Base-by-base conservation (phyloP, 768 basidiomycete species). In the Lentinula sp. region DNA sequence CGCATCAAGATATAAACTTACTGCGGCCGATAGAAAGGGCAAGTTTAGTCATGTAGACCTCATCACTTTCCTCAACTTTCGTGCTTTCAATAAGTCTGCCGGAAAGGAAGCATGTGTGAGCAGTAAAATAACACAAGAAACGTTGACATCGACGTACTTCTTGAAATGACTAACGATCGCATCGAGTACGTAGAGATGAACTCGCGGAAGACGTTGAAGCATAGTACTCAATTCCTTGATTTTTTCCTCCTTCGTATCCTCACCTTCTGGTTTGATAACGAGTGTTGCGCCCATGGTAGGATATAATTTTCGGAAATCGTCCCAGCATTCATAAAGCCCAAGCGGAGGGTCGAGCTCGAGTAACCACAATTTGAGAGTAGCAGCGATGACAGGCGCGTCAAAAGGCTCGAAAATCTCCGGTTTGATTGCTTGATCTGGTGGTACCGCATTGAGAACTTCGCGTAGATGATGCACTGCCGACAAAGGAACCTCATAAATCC, bases 401-500 rank as follows among this genome's bases (percentile, higher is more conserved):
- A 89, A 93, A 64, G 86, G 86, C 31, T 79, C 78, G 18, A 83
- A 68, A 21, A 83, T 48, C 31, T 79, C 78, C 0, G 66, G 23
- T 15, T 91, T 75, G 64, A 90, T 83, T 21, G 87, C 71, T 59
- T 80, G 77, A 31, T 78, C 80, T 55, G 80, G 70, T 6, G 83
- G 86, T n/a, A 90, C 73, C 9, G 80, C 84, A 69, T 97, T 96
- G 57, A 98, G 77, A 5, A 80, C 80, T 72, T 94, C 91, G 60
- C 95, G 87, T 34, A 98, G 84, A 61, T 89, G 88, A 67, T 98
- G 95, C 15, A 90, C 82, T 28, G 85, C 84, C 1, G 85, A 78
- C 5, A 98, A 80, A 1, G 95, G 94, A 3, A 92, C 90, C 66
- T 98, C 93, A 73, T 97, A 98, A 58, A 98, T 91, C 95, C 95